Evolutionary conservation across 106 monocot species (phyloP), one percentile per base, ranked within the genome.

Genomic region (Acorus gramineus): DNA sequence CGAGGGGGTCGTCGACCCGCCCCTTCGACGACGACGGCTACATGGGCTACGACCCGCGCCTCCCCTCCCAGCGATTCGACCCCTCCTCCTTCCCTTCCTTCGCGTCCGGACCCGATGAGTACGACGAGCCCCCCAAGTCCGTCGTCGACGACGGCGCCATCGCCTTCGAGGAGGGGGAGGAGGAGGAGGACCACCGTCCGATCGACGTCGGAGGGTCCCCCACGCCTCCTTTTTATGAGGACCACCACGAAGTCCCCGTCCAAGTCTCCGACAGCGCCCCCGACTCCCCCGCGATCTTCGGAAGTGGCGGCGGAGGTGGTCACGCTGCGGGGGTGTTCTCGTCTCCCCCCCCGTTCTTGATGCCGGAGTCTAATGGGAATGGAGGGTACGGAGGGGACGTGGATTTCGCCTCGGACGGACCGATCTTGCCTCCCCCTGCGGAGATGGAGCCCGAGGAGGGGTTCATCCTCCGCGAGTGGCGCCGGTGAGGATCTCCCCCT

Each of bases 1-100:
- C 44, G 11, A 11, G 6, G n/a, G 6, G 10, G 9, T 11, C 49
- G 10, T 7, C 63, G 68, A 65, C 69, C 47, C 73, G 73, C 44
- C 69, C 81, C 61, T 73, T 82, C 66, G 77, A 82, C 69, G 81
- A 82, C 68, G 81, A 77, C 50, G 69, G 81, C 42, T 83, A 83
- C 67, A 5, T 76, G 2, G 83, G 75, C 3, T 75, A 72, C 65
- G 83, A 78, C 42, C 64, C 71, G 9, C 76, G 67, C 43, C 64
- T 73, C 49, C 64, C 81, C 42, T 84, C 83, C 55, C 81, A 84
- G 51, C 62, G 75, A 50, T 81, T 66, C 65, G 82, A 72, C 53
- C 63, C 67, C 55, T 69, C 63, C 66, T 56, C 65, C 49, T 10
- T 28, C 28, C 28, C 28, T 28, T 28, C 28, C 28, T 28, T 28